These are phyloP conservation scores for Penicillium sp. DNA, from an alignment of 2,329 filamentous ascomycete genomes.

Conservation along the genomic window DNA sequence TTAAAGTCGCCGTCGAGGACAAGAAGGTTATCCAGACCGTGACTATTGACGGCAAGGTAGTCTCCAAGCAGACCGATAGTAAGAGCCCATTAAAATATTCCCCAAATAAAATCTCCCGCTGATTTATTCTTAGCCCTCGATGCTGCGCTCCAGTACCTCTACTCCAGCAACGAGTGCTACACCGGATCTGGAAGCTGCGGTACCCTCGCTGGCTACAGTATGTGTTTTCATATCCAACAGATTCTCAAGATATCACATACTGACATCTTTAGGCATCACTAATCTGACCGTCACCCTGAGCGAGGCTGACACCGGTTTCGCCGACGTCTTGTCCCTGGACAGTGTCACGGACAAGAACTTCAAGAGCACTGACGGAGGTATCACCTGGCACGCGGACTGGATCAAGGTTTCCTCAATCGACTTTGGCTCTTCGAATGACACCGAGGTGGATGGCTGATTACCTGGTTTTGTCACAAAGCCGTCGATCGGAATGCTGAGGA, in stretches of 20 bases:
- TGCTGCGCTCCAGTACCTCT: slow-evolving; percentile 16
- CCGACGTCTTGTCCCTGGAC: slow-evolving; percentile 12
- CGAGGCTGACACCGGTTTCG: slow-evolving; percentile 14
- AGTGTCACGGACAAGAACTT: slow-evolving; percentile 12
- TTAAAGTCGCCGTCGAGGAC: slow-evolving; percentile 11
- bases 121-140: slow-evolving; percentile 11
- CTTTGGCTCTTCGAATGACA: slow-evolving; percentile 2
- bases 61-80: slow-evolving; percentile 21
- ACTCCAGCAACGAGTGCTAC: slow-evolving; percentile 23
- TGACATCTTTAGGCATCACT: slow-evolving; percentile 5
- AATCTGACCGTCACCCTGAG: slow-evolving; percentile 21
- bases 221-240: background rate
- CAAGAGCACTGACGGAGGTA: slow-evolving; percentile 14
- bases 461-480: background rate
- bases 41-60: slow-evolving; percentile 13
- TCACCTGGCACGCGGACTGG: slow-evolving; percentile 16
- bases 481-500: background rate
- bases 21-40: slow-evolving; percentile 18
- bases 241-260: background rate
- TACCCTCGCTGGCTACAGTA: slow-evolving; percentile 15
- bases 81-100: background rate
- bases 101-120: background rate
- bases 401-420: slow-evolving; percentile 1
- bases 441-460: background rate
- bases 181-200: slow-evolving; percentile 22